A percentile compares a stretch with the other conserved stretches of the same genome.
Evolutionary conservation across 257 asterid species (phyloP).

Genomic region (Solanum lycopersicoides): DNA sequence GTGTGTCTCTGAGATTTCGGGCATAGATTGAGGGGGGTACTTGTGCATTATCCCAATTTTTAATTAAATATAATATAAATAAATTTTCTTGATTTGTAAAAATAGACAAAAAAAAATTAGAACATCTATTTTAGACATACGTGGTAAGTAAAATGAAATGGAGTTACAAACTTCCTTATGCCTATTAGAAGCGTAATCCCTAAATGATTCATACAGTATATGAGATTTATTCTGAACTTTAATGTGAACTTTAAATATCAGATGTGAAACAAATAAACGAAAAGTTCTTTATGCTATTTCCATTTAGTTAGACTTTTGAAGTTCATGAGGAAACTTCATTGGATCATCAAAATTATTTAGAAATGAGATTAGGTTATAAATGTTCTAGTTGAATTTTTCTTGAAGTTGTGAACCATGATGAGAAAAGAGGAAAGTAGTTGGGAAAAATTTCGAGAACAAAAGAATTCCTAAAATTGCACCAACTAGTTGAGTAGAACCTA

Average conservation of each 20-base stretch:
- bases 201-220: no score
- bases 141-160: neutral
- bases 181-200: neutral
- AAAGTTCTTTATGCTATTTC: neutral
- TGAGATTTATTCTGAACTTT: no score
- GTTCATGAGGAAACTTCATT: neutral
- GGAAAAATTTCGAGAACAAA: neutral
- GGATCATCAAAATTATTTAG: neutral
- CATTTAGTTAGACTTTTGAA: neutral
- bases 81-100: no score
- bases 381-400: neutral
- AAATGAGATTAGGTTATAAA: neutral
- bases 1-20: no score
- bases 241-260: no score
- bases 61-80: no score
- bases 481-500: neutral
- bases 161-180: neutral
- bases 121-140: neutral
- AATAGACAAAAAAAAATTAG: neutral
- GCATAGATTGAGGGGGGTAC: no score
- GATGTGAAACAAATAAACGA: neutral
- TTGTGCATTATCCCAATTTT: no score
- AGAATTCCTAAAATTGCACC: neutral
- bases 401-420: neutral
- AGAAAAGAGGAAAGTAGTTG: neutral